Conservation (phyloP, 257 asterid species). For the Euphrasia confusa region DNA sequence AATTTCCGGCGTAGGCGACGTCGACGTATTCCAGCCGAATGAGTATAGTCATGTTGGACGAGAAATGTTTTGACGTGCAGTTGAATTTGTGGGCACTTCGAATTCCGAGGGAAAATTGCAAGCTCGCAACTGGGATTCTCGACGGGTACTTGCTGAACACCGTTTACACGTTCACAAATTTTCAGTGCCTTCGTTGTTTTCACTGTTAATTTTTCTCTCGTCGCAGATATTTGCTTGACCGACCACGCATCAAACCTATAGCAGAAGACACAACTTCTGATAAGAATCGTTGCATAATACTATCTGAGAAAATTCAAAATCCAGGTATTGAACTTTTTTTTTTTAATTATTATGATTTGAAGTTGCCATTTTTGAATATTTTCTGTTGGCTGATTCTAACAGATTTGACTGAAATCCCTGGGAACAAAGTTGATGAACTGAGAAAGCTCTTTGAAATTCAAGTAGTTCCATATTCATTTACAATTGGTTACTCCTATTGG, state of each 20-base stretch:
- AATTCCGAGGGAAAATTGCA: conserved; percentile 76
- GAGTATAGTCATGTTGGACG: conserved; percentile 41
- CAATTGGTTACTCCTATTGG: conserved; percentile 89
- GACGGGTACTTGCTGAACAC: conserved; percentile 47
- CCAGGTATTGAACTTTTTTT: conserved; percentile 35
- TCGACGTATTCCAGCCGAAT: background rate
- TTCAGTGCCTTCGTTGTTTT: conserved; percentile 7
- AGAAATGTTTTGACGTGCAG: conserved; percentile 53
- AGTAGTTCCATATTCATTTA: conserved; percentile 66
- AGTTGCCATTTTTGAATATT: background rate
- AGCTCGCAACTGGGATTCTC: conserved; percentile 62
- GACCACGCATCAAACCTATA: conserved; percentile 79
- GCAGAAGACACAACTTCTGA: conserved; percentile 71
- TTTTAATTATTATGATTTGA: background rate
- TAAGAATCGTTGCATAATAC: conserved; percentile 56
- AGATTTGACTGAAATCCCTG: conserved; percentile 81
- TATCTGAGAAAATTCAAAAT: conserved; percentile 62
- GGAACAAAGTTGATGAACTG: conserved; percentile 58
- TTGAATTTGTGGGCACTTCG: conserved; percentile 72
- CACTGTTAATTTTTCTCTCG: background rate
- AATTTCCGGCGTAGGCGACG: conserved; percentile 8
- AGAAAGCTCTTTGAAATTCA: conserved; percentile 60
- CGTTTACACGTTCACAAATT: background rate
- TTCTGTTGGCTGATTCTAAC: conserved; percentile 21
- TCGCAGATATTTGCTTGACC: conserved; percentile 70